These are phyloP conservation scores for Phoma sp. DNA, from an alignment of 2,329 filamentous ascomycete genomes.

Conservation along the genomic window DNA sequence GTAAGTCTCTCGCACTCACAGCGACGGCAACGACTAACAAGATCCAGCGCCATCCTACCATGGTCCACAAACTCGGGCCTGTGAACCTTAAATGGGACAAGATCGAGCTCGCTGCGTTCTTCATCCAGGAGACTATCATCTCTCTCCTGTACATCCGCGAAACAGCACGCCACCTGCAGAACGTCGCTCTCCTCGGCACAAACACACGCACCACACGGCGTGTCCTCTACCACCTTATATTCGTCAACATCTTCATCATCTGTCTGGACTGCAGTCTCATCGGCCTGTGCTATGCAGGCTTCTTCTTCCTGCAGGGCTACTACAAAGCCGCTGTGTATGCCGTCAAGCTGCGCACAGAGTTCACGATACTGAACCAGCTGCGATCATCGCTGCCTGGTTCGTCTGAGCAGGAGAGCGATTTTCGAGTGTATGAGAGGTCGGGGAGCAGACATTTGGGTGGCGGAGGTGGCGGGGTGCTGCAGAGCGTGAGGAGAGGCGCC, in stretches of 20 bases:
- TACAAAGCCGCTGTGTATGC: slow-evolving; percentile 51
- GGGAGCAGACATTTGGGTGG: slow-evolving; percentile 45
- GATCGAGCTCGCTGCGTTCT: slow-evolving; percentile 50
- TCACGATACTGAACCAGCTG: slow-evolving; percentile 56
- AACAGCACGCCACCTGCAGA: slow-evolving; percentile 53
- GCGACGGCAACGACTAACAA: slow-evolving; percentile 7
- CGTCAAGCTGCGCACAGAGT: slow-evolving; percentile 59
- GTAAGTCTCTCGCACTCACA: slow-evolving; percentile 33
- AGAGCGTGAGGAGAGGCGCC: slow-evolving; percentile 1
- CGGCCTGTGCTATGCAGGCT: slow-evolving; percentile 46
- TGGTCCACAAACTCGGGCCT: slow-evolving; percentile 13
- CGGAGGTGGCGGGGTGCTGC: background rate
- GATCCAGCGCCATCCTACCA: slow-evolving; percentile 21
- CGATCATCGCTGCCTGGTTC: slow-evolving; percentile 18
- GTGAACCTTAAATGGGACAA: slow-evolving; percentile 44
- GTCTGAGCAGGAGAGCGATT: slow-evolving; percentile 10
- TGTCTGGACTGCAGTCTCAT: slow-evolving; percentile 49
- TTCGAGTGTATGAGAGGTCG: slow-evolving; percentile 39
- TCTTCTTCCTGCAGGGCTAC: slow-evolving; percentile 49
- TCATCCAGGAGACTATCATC: slow-evolving; percentile 47
- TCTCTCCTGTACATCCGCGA: slow-evolving; percentile 58
- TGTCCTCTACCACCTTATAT: slow-evolving; percentile 44
- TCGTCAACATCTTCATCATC: slow-evolving; percentile 50
- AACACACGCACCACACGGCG: slow-evolving; percentile 18
- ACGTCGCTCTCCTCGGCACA: slow-evolving; percentile 23